Base-by-base conservation (phyloP, 2,329 filamentous ascomycete genomes). In the Zasmidium angulare region DNA sequence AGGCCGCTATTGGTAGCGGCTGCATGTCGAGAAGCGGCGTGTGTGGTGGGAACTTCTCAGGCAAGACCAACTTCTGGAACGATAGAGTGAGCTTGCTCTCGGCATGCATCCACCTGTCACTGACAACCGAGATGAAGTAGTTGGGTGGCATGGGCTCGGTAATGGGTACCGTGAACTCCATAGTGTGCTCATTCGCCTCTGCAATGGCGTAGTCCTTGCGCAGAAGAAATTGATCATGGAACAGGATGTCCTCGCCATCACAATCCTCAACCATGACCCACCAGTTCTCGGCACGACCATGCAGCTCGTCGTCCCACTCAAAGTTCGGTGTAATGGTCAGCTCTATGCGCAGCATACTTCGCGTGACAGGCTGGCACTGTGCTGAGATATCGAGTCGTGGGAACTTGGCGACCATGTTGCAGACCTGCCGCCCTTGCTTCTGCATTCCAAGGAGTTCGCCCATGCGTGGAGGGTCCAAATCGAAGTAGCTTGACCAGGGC, bases 261-360 rank as follows among this genome's bases (percentile, higher is more conserved):
- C 93, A 96, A 69, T 99, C 96, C 75, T 99, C 96, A 2, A 96
- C 93, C 58, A 99, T 77, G 63, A 99, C 93, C 95, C 95, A 99
- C 78, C 97, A 99, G 66, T 86, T 91, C 77, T 99, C 93, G 0
- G 93, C 90, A 29, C 83, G 83, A 1, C 95, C 95, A 72, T 99
- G 95, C 2, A 99, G 75, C 23, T 86, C 82, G 63, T 95, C 91
- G 66, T 99, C 93, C 95, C 95, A 99, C 62, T 92, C 88, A 68
- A 99, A 99, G 70, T 93, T 96, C 1, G 95, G 95, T 1, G 90
- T 92, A 63, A 99, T 93, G 14, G 89, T 91, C 47, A 99, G 81
- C 74, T 96, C 93, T 46, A 98, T 84, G 49, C 91, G 87, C 19
- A 99, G 82, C 87, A 99, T 89, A 9, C 93, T 96, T 64, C 95